phyloP scores from a whole-genome alignment of 306 rosid genomes.

The Alnus glutinosa region DNA sequence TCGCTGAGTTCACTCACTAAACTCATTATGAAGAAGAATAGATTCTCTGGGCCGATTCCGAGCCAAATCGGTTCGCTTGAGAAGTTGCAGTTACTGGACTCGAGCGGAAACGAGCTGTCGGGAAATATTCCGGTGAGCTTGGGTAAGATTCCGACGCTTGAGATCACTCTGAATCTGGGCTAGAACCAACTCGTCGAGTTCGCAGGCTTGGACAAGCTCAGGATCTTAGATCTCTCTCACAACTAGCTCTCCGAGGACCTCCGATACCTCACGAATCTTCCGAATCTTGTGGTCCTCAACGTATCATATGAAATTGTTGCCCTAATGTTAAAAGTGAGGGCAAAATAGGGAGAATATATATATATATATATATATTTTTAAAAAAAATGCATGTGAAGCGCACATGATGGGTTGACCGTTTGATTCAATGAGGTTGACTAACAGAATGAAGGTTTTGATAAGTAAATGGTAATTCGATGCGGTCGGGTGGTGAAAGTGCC shows the following conservation, averaged over 20 bases:
- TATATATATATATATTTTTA: too few species aligned
- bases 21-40: conserved; percentile 59
- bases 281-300: conserved; percentile 85
- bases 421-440: too few species aligned
- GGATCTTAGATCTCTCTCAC: conserved; percentile 74
- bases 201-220: conserved; percentile 61
- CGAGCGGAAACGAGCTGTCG: conserved; percentile 55
- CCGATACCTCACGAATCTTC: conserved; percentile 54
- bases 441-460: too few species aligned
- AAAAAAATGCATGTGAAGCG: too few species aligned
- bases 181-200: conserved; percentile 63
- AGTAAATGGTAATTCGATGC: too few species aligned
- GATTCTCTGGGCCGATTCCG: conserved; percentile 65
- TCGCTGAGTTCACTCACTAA: conserved; percentile 65
- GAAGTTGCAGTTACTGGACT: conserved; percentile 68
- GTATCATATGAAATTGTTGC: conserved; percentile 36
- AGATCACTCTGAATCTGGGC: conserved; percentile 83
- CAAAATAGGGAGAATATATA: too few species aligned
- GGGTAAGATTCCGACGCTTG: conserved; percentile 71
- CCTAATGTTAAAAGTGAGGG: too few species aligned
- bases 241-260: conserved; percentile 71
- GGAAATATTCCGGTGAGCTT: conserved; percentile 67
- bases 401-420: too few species aligned
- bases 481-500: too few species aligned
- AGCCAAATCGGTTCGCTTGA: conserved; percentile 55